Base-by-base conservation (phyloP, 495 filamentous ascomycete species). In the Tuber melanosporum region DNA sequence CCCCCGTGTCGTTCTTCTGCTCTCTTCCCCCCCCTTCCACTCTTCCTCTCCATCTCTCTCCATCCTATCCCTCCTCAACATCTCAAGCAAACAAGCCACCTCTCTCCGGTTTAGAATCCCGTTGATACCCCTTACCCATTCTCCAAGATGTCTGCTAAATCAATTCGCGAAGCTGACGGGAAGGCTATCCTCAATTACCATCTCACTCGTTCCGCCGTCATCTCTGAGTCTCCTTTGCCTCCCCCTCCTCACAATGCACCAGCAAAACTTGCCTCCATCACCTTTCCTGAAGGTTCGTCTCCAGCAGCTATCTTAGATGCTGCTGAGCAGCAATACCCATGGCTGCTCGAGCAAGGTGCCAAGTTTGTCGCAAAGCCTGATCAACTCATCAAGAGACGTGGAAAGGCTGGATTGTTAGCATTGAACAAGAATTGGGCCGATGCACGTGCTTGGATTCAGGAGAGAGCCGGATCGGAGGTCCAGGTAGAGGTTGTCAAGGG, bases 151-250 rank as follows among this genome's bases (percentile, higher is more conserved):
- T 96, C 95, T 85, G 96, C 95, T 86, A 99, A 99, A 87, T 91
- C 95, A 77, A 98, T 99, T 84, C 86, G 91, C 89, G 95, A 99
- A 87, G 95, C 96, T 89, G 95, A 99, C 87, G 95, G 95, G 90
- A 99, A 99, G 92, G 95, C 95, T 88, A 98, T 99, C 89, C 88
- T 99, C 89, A 98, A 97, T 92, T 99, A 97, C 89, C 95, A 99
- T 90, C 94, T 99, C 88, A 99, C 95, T 81, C 92, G 95, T 83
- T 94, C 95, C 76, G 91, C 95, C 75, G 92, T 97, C 84, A 98
- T 99, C 90, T 97, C 97, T 91, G 94, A 95, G 73, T 93, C 94
- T 83, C 93, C 96, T 86, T 93, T 99, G 41, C 94, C 95, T 80
- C 84, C 89, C 79, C 88, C 93, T 78, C 95, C 90, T 85, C 95